Base-by-base conservation (phyloP, 768 basidiomycete genomes). In the Termitomyces sp. region DNA sequence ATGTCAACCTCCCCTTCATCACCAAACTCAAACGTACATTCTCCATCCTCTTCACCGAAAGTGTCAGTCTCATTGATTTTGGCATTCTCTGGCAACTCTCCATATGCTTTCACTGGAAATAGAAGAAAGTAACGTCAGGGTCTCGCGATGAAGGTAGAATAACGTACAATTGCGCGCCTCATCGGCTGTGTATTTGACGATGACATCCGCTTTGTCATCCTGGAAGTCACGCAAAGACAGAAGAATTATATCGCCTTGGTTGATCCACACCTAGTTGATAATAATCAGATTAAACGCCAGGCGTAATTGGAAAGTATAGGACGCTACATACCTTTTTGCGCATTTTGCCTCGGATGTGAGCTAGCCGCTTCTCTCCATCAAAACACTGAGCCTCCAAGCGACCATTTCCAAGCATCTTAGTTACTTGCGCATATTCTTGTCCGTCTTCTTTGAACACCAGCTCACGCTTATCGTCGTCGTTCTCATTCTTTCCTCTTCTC, bases 401-500 rank as follows among this genome's bases (percentile, higher is more conserved):
- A 20, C 97, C 96, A 70, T 99, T 99, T 33, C 97, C 97, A 46
- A 99, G 82, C 97, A 99, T 99, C 80, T 98, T 99, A 56, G 78
- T 87, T 53, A 98, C 97, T 73, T 98, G 97, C 16, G 94, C 97
- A 73, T 99, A 99, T 74, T 98, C 95, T 75, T 99, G 97, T 7
- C 96, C 96, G 70, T 98, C 97, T 74, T 98, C 96, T 68, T 92
- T 89, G 82, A 98, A 98, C 43, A 98, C 95, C 58, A 98, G 84
- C 74, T 99, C 97, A 67, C 97, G 91, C 82, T 98, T 98, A 79
- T 97, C 93, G 67, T 93, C 91, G 57, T 98, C 97, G 77, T 96
- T 97, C 80, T 99, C 96, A 77, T 98, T 98, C 86, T 99, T 99
- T 82, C 97, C 97, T 78, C 97, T 84, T 84, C 97, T 85, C 77